These are phyloP conservation scores for Bruguiera sexangula DNA, from an alignment of 345 rosid genomes.

Conservation along the genomic window DNA sequence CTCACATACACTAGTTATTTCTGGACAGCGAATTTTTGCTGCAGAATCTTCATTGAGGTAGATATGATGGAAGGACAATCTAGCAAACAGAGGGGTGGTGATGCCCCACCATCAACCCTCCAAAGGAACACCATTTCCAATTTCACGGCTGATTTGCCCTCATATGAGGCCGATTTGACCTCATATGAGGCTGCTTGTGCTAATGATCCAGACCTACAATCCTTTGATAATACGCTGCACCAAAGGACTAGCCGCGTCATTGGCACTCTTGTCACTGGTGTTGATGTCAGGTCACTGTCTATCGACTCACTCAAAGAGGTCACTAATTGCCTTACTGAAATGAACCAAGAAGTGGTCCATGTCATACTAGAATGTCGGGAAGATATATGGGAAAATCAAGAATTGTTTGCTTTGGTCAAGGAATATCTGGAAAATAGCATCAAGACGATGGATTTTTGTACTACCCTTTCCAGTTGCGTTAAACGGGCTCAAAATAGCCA, in stretches of 20 bases:
- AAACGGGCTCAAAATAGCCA: constrained; percentile 66
- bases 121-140: constrained; percentile 34
- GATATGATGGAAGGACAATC: constrained; percentile 49
- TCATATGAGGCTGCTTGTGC: constrained; percentile 73
- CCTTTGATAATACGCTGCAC: constrained; percentile 61
- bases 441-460: constrained; percentile 69
- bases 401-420: constrained; percentile 58
- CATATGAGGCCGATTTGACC: constrained; percentile 63
- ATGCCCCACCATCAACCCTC: constrained; percentile 26
- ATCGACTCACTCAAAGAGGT: constrained; percentile 78
- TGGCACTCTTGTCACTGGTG: constrained; percentile 48
- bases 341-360: constrained; percentile 81
- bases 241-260: constrained; percentile 64
- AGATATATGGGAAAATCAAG: constrained; percentile 72
- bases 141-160: constrained; percentile 46
- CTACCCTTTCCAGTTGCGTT: constrained; percentile 61
- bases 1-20: not conserved
- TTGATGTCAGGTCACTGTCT: constrained; percentile 56
- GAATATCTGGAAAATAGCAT: constrained; percentile 66
- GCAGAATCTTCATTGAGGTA: not conserved
- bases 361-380: constrained; percentile 60
- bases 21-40: not conserved
- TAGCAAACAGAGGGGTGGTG: constrained; percentile 36
- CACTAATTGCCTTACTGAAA: constrained; percentile 61
- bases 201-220: constrained; percentile 60